Conservation (phyloP, 768 basidiomycete species). For the Candolleomyces eurysporus region DNA sequence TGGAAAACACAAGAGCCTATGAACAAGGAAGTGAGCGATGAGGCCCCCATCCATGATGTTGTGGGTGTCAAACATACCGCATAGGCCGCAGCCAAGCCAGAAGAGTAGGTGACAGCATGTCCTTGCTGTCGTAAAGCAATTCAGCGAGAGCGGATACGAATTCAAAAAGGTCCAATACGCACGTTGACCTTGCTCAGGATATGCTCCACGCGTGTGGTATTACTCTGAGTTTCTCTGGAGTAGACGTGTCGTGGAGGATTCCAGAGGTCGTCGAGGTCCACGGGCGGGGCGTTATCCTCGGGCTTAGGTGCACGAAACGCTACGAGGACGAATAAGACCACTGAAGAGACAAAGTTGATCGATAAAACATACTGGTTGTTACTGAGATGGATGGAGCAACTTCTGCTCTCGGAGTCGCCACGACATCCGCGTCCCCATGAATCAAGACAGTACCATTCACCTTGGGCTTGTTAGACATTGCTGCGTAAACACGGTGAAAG, state of each 20-base stretch:
- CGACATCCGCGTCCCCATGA: conserved; percentile 37
- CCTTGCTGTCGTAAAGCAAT: conserved; percentile 45
- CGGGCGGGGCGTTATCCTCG: conserved; percentile 13
- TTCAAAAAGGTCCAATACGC: conserved; percentile 13
- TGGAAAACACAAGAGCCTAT: conserved; percentile 64
- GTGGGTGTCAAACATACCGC: conserved; percentile 40
- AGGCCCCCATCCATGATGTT: not conserved
- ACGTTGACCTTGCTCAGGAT: conserved; percentile 72
- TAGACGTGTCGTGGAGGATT: conserved; percentile 67
- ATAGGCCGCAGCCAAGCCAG: conserved; percentile 73
- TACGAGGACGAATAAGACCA: conserved; percentile 19
- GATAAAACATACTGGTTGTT: conserved; percentile 54
- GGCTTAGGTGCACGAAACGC: conserved; percentile 50
- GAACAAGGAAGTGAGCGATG: not conserved
- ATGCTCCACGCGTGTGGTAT: conserved; percentile 66
- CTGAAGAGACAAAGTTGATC: not conserved
- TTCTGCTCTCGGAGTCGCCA: conserved; percentile 26
- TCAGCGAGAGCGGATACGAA: not conserved
- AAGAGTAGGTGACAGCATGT: conserved; percentile 73
- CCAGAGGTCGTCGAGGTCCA: conserved; percentile 31
- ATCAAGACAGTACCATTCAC: conserved; percentile 44
- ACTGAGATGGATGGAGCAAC: conserved; percentile 79
- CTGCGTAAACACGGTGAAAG: too few relatives aligned
- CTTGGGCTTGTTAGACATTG: conserved; percentile 22
- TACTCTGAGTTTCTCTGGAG: conserved; percentile 67